These are phyloP conservation scores for Nemania bipapillata DNA, from an alignment of 2,329 filamentous ascomycete species.

Conservation along the genomic window DNA sequence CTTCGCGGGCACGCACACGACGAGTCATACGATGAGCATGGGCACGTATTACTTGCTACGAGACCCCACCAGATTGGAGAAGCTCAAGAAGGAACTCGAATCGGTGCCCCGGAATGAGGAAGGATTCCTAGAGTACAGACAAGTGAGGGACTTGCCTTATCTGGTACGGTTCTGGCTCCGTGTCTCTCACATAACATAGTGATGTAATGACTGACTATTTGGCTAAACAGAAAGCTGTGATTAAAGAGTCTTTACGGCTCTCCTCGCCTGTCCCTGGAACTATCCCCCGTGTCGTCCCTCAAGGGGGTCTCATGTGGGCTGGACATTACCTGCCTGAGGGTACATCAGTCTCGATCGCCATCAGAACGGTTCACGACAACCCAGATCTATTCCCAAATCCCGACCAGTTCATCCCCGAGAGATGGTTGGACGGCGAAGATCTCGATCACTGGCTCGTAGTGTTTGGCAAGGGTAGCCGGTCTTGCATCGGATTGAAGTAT, in stretches of 20 bases:
- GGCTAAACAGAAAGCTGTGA: too few relatives aligned
- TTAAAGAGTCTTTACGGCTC: not conserved
- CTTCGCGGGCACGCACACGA: constrained; percentile 14
- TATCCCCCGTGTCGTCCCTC: not conserved
- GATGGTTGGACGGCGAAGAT: not conserved
- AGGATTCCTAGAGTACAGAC: too few relatives aligned
- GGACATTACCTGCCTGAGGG: not conserved
- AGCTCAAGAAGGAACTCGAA: too few relatives aligned
- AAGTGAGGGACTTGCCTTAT: too few relatives aligned
- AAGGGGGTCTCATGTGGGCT: not conserved
- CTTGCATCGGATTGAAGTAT: constrained; percentile 42
- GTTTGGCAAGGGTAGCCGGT: constrained; percentile 42
- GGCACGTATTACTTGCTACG: too few relatives aligned
- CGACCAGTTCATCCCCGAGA: not conserved
- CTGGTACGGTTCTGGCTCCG: too few relatives aligned
- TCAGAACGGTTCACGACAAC: too few relatives aligned
- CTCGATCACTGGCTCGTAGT: constrained; percentile 36
- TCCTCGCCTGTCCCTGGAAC: not conserved
- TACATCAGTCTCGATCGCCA: not conserved
- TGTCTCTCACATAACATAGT: too few relatives aligned
- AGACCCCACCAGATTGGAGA: too few relatives aligned
- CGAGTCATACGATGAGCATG: constrained; percentile 4
- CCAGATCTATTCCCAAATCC: not conserved
- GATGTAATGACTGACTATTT: too few relatives aligned
- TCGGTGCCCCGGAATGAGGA: too few relatives aligned